Evolutionary conservation across 164 flowering plant species (phyloP).

Genomic region (Vitis amurensis): DNA sequence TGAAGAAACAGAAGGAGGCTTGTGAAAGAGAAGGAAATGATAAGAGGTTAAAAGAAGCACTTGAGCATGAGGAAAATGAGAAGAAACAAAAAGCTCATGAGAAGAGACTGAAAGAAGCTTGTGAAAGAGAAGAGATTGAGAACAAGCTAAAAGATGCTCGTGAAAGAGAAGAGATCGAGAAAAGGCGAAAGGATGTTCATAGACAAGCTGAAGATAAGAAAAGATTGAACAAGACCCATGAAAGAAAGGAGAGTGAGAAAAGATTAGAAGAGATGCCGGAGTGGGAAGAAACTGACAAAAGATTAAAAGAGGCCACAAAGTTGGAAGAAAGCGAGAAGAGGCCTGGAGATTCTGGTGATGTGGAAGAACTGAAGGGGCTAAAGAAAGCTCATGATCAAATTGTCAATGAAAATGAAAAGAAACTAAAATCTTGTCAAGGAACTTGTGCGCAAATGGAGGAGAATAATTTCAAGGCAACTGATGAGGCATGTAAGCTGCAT

Average conservation of each 20-base stretch:
- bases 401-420: constrained; percentile 10
- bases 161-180: constrained; percentile 9
- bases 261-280: constrained; percentile 18
- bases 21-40: constrained; percentile 19
- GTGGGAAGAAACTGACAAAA: constrained; percentile 17
- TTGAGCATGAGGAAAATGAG: constrained; percentile 18
- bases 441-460: constrained; percentile 5
- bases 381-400: constrained; percentile 1
- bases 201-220: constrained; percentile 14
- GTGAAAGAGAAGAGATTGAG: constrained; percentile 7
- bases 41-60: constrained; percentile 15
- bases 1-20: constrained; percentile 21
- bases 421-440: constrained; percentile 7
- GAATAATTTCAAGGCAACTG: constrained; percentile 9
- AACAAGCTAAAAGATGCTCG: constrained; percentile 8
- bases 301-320: constrained; percentile 13
- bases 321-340: constrained; percentile 11
- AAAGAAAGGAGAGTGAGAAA: constrained; percentile 22
- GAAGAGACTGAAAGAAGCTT: constrained; percentile 1
- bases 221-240: constrained; percentile 9
- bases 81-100: background rate
- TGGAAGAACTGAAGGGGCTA: constrained; percentile 8
- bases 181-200: constrained; percentile 1
- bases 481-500: constrained; percentile 13
- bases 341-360: background rate